These are phyloP conservation scores for Hypoxylon sp. DNA, from an alignment of 2,329 filamentous ascomycete species.

Conservation along the genomic window DNA sequence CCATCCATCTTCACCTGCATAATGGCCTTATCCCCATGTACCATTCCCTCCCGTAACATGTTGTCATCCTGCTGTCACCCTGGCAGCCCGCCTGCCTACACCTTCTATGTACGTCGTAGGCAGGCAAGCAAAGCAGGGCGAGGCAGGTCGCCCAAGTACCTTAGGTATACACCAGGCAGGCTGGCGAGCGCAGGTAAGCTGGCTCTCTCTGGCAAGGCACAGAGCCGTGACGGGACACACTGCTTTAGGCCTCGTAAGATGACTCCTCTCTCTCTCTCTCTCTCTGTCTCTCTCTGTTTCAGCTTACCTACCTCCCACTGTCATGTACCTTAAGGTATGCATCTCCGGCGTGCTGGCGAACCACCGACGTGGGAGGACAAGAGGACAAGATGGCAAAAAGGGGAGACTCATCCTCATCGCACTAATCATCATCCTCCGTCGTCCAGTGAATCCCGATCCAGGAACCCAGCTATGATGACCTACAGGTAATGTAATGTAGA, in stretches of 20 bases:
- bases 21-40: slow-evolving; percentile 33
- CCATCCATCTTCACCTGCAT: slow-evolving; percentile 29
- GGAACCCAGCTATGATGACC: not conserved
- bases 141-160: not conserved
- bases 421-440: slow-evolving; percentile 11
- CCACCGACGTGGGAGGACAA: not conserved
- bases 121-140: no score
- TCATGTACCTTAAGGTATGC: no score
- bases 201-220: no score
- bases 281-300: no score
- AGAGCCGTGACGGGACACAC: no score
- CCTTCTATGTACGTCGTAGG: no score
- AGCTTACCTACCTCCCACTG: slow-evolving; percentile 28
- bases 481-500: no score
- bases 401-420: slow-evolving; percentile 1
- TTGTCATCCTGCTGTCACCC: slow-evolving; percentile 25
- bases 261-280: slow-evolving; percentile 13
- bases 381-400: not conserved
- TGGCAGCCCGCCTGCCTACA: no score
- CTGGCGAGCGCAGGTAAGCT: no score
- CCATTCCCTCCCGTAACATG: slow-evolving; percentile 24
- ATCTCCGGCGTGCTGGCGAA: not conserved
- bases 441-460: not conserved
- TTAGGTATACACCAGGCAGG: not conserved
- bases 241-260: slow-evolving; percentile 26